A percentile compares a stretch with the other conserved stretches of the same genome.
These are phyloP conservation scores for Coniochaeta ligniaria DNA, from an alignment of 2,329 filamentous ascomycete species.

Conservation along the genomic window DNA sequence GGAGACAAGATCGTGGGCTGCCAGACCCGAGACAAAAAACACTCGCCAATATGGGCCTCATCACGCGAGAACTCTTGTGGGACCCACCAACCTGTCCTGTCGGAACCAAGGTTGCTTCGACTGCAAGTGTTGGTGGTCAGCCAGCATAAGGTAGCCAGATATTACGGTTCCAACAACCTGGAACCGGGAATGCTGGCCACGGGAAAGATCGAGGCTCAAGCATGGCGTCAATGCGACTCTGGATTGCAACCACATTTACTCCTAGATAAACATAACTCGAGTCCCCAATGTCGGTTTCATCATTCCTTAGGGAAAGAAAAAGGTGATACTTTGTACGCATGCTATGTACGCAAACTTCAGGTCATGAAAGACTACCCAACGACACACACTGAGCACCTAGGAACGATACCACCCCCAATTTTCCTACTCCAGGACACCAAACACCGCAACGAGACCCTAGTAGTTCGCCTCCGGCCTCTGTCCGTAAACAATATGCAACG, in stretches of 20 bases:
- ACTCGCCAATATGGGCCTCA: not conserved
- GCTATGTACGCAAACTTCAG: not conserved
- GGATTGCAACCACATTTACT: not conserved
- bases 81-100: not conserved
- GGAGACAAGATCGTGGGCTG: not conserved
- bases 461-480: conserved; percentile 35
- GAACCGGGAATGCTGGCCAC: not conserved
- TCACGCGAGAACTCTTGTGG: not conserved
- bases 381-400: not conserved
- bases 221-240: not conserved
- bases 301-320: not conserved
- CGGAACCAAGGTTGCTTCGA: not conserved
- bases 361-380: not conserved
- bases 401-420: not conserved
- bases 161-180: not conserved
- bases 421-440: not conserved
- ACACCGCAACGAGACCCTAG: not conserved
- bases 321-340: not conserved
- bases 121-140: not conserved
- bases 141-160: too few relatives aligned
- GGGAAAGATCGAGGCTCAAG: not conserved
- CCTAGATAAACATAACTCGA: not conserved
- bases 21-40: not conserved
- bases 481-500: conserved; percentile 45
- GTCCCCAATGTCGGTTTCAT: not conserved